phyloP scores from a whole-genome alignment of 2,329 filamentous ascomycete genomes.

The Cercospora berteroae region DNA sequence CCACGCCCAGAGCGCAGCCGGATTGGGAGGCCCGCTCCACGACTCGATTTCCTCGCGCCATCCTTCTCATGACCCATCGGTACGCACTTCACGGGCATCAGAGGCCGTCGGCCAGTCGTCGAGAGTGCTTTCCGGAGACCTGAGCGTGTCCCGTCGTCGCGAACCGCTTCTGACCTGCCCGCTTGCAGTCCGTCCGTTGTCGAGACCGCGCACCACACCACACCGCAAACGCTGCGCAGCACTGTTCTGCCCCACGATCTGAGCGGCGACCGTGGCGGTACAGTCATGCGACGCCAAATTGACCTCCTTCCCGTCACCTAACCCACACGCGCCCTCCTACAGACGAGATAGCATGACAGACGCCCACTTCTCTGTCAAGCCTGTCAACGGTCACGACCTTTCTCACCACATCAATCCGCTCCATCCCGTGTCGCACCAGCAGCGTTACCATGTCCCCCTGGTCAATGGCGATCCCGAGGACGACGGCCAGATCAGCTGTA shows the following conservation, averaged over 20 bases:
- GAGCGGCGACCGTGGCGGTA: slow-evolving; percentile 27
- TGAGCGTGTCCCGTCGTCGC: background rate
- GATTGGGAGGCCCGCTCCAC: slow-evolving; percentile 13
- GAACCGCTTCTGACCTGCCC: slow-evolving; percentile 19
- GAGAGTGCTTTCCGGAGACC: slow-evolving; percentile 8
- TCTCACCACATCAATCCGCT: slow-evolving; percentile 26
- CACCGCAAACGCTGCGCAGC: slow-evolving; percentile 16
- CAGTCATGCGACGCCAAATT: slow-evolving; percentile 40
- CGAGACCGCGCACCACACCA: slow-evolving; percentile 19
- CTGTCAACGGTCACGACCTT: slow-evolving; percentile 35
- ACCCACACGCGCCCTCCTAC: slow-evolving; percentile 29
- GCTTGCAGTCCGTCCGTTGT: slow-evolving; percentile 19
- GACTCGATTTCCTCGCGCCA: slow-evolving; percentile 12
- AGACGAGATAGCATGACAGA: slow-evolving; percentile 43
- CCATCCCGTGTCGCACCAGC: slow-evolving; percentile 30
- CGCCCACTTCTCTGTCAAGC: slow-evolving; percentile 34
- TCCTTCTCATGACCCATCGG: slow-evolving; percentile 21
- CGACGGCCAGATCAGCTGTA: slow-evolving; percentile 95
- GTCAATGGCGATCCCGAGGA: slow-evolving; percentile 59
- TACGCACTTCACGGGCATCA: slow-evolving; percentile 10
- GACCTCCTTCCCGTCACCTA: slow-evolving; percentile 34
- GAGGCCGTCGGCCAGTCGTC: background rate
- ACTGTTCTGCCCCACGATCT: slow-evolving; percentile 11
- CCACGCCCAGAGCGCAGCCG: slow-evolving; percentile 9
- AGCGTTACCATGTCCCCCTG: slow-evolving; percentile 25